Conservation (phyloP, 768 basidiomycete species). For the Auriscalpium orientale region DNA sequence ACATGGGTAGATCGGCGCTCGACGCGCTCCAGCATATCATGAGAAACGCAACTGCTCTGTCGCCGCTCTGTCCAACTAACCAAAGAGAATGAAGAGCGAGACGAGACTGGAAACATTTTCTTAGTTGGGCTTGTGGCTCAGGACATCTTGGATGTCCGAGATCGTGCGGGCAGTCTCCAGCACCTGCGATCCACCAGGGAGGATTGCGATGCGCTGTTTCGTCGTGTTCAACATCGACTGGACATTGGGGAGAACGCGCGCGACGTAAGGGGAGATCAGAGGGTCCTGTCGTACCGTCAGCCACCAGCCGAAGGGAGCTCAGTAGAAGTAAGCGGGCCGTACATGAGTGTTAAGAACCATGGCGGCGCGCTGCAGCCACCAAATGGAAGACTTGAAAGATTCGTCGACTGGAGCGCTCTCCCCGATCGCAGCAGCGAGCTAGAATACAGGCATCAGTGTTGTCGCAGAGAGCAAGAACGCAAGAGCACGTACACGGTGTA, state of each 20-base stretch:
- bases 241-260: slow-evolving; percentile 74
- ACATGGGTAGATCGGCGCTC: neutral
- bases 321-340: slow-evolving; percentile 16
- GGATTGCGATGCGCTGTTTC: slow-evolving; percentile 70
- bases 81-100: neutral
- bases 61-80: neutral
- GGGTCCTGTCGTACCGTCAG: slow-evolving; percentile 47
- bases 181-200: slow-evolving; percentile 63
- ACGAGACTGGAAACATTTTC: neutral
- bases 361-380: slow-evolving; percentile 81
- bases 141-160: slow-evolving; percentile 67
- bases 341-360: slow-evolving; percentile 68
- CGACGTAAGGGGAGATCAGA: slow-evolving; percentile 73
- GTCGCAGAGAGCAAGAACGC: neutral
- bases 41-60: neutral
- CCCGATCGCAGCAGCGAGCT: slow-evolving; percentile 70
- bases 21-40: neutral
- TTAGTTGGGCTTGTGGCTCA: slow-evolving; percentile 35
- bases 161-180: slow-evolving; percentile 65
- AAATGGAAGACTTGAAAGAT: slow-evolving; percentile 70
- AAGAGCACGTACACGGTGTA: slow-evolving; percentile 61
- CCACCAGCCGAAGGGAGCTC: neutral
- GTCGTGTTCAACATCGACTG: slow-evolving; percentile 70
- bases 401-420: slow-evolving; percentile 76
- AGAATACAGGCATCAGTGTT: neutral